These are phyloP conservation scores for Pseudogymnoascus verrucosus DNA, from an alignment of 2,329 filamentous ascomycete species.

Conservation along the genomic window DNA sequence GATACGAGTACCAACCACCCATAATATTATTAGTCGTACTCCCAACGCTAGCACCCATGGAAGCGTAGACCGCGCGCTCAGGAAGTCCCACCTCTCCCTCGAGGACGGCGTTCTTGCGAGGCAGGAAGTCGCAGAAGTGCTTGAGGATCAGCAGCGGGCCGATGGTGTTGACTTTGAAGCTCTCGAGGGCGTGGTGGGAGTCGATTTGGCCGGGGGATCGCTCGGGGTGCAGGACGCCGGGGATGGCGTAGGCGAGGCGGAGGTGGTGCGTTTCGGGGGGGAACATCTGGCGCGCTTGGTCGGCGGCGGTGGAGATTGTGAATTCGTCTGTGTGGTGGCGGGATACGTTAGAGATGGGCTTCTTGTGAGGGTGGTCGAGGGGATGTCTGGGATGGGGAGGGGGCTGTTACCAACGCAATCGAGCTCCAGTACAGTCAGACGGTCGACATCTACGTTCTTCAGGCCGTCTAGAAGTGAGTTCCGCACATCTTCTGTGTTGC, in stretches of 20 bases:
- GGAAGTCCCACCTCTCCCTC: constrained; percentile 33
- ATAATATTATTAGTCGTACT: constrained; percentile 62
- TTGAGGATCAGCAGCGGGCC: constrained; percentile 71
- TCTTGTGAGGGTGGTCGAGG: not conserved
- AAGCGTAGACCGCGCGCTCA: constrained; percentile 55
- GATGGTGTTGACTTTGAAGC: constrained; percentile 65
- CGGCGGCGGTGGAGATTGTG: constrained; percentile 50
- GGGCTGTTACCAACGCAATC: constrained; percentile 48
- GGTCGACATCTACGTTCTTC: constrained; percentile 32
- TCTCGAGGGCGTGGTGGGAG: constrained; percentile 52
- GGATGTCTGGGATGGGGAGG: not conserved
- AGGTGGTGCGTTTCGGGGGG: constrained; percentile 47
- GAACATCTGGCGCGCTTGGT: constrained; percentile 44
- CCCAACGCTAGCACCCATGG: constrained; percentile 72
- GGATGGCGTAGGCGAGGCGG: constrained; percentile 60
- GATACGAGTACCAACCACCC: constrained; percentile 78
- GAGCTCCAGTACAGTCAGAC: constrained; percentile 44
- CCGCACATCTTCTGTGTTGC: constrained; percentile 40
- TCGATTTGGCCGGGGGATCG: constrained; percentile 61
- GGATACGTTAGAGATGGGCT: not conserved
- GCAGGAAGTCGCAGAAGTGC: constrained; percentile 63
- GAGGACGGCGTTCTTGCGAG: constrained; percentile 43
- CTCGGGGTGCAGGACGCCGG: constrained; percentile 66
- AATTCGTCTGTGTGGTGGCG: constrained; percentile 42
- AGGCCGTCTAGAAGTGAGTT: constrained; percentile 43